Evolutionary conservation across 208 protist genomes (phyloP).

Genomic region (Crithidia mellificae): DNA sequence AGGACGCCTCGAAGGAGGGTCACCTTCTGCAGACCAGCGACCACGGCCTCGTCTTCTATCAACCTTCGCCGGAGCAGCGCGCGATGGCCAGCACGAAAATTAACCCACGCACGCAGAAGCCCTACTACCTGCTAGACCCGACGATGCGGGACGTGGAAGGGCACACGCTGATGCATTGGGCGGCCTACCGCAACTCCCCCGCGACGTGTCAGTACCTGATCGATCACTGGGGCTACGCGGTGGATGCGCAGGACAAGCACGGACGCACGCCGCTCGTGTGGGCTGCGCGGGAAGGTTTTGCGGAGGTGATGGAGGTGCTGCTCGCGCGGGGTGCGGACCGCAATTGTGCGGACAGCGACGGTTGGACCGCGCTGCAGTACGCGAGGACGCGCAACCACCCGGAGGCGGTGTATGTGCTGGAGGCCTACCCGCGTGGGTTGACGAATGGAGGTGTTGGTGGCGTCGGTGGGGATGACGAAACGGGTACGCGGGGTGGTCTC

Average conservation of each 20-base stretch:
- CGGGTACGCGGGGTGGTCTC: too few species aligned
- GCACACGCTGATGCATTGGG: conserved; percentile 81
- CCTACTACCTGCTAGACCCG: conserved; percentile 51
- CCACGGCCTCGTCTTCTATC: conserved; percentile 23
- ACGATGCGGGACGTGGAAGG: conserved; percentile 50
- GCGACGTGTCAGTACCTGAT: conserved; percentile 72
- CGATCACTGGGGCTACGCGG: conserved; percentile 57
- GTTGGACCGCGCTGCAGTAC: conserved; percentile 65
- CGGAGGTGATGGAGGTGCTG: conserved; percentile 67
- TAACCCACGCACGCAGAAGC: conserved; percentile 27
- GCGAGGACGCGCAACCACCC: conserved; percentile 59
- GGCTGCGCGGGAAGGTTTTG: conserved; percentile 78
- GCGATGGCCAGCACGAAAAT: conserved; percentile 13
- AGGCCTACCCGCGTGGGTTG: conserved; percentile 25
- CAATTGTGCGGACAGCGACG: conserved; percentile 43
- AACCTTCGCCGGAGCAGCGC: conserved; percentile 23
- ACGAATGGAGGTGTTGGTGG: too few species aligned
- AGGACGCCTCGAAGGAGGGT: conserved; percentile 32
- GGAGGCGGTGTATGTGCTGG: conserved; percentile 55
- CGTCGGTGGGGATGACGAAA: too few species aligned
- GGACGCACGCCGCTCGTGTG: conserved; percentile 77
- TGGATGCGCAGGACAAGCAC: conserved; percentile 46
- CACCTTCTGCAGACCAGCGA: conserved; percentile 25
- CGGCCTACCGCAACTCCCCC: conserved; percentile 65
- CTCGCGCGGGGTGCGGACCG: conserved; percentile 49